Percentiles rank a stretch among this genome's conserved stretches.
Conservation (phyloP, 768 basidiomycete species). For the Lactarius sanguifluus region DNA sequence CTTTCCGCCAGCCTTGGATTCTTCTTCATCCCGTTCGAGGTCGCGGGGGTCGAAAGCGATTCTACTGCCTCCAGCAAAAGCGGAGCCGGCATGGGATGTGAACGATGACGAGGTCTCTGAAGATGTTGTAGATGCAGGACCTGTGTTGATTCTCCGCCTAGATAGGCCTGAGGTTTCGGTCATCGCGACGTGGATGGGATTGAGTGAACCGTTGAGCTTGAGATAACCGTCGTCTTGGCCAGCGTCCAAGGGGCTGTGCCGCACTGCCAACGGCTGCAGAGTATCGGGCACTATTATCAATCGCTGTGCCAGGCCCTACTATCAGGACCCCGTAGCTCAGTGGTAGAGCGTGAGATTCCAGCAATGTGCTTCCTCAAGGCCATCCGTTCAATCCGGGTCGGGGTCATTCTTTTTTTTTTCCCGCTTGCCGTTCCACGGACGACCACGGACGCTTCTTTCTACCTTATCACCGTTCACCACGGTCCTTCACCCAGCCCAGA, state of each 20-base stretch:
- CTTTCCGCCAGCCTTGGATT: slow-evolving; percentile 62
- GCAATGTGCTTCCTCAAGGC: slow-evolving; percentile 28
- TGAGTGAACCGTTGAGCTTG: not conserved
- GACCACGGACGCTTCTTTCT: not conserved
- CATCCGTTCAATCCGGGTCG: slow-evolving; percentile 33
- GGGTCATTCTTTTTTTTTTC: slow-evolving; percentile 20
- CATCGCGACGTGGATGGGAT: slow-evolving; percentile 13
- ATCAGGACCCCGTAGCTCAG: slow-evolving; percentile 29
- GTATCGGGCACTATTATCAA: not conserved
- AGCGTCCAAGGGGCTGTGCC: slow-evolving; percentile 3
- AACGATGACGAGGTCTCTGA: slow-evolving; percentile 38
- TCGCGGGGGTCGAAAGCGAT: slow-evolving; percentile 95
- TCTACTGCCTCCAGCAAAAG: slow-evolving; percentile 82
- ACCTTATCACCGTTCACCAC: not conserved
- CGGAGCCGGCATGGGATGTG: slow-evolving; percentile 64
- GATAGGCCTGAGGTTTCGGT: slow-evolving; percentile 45
- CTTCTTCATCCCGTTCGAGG: slow-evolving; percentile 67
- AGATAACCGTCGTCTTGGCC: not conserved
- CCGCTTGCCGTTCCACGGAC: not conserved
- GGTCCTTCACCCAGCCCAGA: not conserved
- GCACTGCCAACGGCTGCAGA: not conserved
- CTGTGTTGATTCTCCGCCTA: slow-evolving; percentile 52
- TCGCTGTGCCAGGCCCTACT: not conserved
- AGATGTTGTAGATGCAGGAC: slow-evolving; percentile 40
- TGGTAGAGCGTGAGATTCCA: slow-evolving; percentile 33